Conservation (phyloP, 2,329 filamentous ascomycete genomes). For the Lachnellula suecica region DNA sequence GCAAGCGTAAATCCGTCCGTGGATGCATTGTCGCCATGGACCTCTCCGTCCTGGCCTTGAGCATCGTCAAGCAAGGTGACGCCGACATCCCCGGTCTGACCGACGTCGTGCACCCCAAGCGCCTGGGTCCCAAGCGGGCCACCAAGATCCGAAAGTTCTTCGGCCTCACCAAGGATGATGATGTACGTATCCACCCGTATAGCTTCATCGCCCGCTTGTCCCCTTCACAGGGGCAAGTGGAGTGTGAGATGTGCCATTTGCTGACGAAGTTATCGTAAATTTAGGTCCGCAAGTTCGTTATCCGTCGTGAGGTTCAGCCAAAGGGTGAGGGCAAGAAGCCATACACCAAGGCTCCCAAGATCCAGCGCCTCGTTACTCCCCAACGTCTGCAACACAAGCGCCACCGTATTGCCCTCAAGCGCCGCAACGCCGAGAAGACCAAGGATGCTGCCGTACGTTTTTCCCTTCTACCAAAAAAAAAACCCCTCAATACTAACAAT, state of each 20-base stretch:
- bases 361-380: constrained; percentile 98
- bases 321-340: constrained; percentile 97
- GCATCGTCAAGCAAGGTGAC: constrained; percentile 98
- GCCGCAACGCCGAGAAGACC: constrained; percentile 92
- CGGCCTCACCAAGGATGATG: constrained; percentile 99
- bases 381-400: constrained; percentile 99
- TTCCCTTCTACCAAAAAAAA: not conserved
- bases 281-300: constrained; percentile 99
- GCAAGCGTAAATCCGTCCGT: constrained; percentile 98
- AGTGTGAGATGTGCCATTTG: constrained; percentile 51
- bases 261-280: constrained; percentile 31
- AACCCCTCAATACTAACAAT: constrained; percentile 36
- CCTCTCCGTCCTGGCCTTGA: constrained; percentile 89
- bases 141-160: constrained; percentile 99
- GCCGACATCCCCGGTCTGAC: constrained; percentile 91
- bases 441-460: constrained; percentile 96
- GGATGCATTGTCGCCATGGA: constrained; percentile 98
- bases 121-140: constrained; percentile 98
- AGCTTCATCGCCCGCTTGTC: constrained; percentile 70
- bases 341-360: constrained; percentile 99
- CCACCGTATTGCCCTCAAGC: constrained; percentile 96
- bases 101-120: constrained; percentile 98
- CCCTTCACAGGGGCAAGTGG: constrained; percentile 48
- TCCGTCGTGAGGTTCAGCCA: constrained; percentile 95
- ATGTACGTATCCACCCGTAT: constrained; percentile 73